Evolutionary conservation across 768 basidiomycete genomes (phyloP).

Genomic region (Rhodotorula sphaerocarpa): DNA sequence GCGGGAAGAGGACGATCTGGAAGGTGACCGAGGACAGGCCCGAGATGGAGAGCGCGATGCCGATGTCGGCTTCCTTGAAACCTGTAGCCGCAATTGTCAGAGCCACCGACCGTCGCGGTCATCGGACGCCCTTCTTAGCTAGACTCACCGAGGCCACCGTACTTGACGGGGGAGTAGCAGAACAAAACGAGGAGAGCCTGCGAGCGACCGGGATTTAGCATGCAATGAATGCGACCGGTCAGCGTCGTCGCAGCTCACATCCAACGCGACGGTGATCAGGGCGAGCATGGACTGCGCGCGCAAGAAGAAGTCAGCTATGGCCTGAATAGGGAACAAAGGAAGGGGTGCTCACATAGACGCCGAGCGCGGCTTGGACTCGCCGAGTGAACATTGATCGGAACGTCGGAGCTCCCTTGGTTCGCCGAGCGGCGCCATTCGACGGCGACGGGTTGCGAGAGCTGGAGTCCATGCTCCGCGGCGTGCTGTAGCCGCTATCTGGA

Average conservation of each 20-base stretch:
- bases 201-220: no score
- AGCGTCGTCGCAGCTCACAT: not conserved
- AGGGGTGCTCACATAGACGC: slow-evolving; percentile 9
- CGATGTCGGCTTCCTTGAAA: slow-evolving; percentile 25
- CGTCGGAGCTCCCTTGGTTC: not conserved
- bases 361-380: slow-evolving; percentile 7
- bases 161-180: slow-evolving; percentile 29
- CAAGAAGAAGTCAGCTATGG: not conserved
- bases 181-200: slow-evolving; percentile 34
- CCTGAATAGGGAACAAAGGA: not conserved
- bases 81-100: slow-evolving; percentile 14
- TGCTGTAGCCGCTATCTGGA: slow-evolving; percentile 27
- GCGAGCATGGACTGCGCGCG: slow-evolving; percentile 22
- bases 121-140: no score
- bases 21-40: slow-evolving; percentile 23
- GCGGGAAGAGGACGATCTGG: slow-evolving; percentile 36
- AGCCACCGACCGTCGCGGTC: no score
- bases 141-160: slow-evolving; percentile 34
- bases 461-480: not conserved
- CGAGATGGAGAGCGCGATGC: slow-evolving; percentile 29
- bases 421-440: not conserved
- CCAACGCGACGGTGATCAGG: slow-evolving; percentile 26
- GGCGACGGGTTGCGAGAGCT: not conserved
- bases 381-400: slow-evolving; percentile 10
- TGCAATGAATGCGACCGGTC: not conserved